phyloP scores from a whole-genome alignment of 2,329 filamentous ascomycete species.

The Fusarium liriodendri region DNA sequence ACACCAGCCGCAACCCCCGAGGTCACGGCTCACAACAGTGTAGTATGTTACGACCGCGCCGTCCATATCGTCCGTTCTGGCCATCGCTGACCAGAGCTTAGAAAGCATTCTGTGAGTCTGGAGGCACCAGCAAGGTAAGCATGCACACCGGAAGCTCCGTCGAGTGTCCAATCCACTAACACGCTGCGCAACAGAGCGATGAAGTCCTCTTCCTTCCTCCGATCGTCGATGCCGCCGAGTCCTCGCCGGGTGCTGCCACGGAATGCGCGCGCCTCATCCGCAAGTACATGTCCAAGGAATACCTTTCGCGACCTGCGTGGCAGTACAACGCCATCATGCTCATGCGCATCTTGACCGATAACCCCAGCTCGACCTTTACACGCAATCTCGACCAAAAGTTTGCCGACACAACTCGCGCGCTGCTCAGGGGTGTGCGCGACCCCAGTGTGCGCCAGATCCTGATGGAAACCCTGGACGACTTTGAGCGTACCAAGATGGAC shows the following conservation, averaged over 20 bases:
- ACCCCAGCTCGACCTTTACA: slow-evolving; percentile 92
- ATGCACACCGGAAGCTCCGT: background rate
- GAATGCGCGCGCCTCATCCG: slow-evolving; percentile 85
- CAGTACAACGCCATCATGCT: slow-evolving; percentile 99
- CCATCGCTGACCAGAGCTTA: slow-evolving; percentile 50
- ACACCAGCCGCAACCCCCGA: slow-evolving; percentile 71
- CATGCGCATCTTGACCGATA: slow-evolving; percentile 89
- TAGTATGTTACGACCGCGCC: slow-evolving; percentile 63
- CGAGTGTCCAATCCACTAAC: background rate
- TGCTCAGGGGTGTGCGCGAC: slow-evolving; percentile 78
- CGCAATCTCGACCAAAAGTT: slow-evolving; percentile 90
- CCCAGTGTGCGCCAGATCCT: slow-evolving; percentile 85
- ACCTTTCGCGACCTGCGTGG: slow-evolving; percentile 72
- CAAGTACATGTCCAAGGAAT: slow-evolving; percentile 82
- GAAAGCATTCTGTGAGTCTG: slow-evolving; percentile 86
- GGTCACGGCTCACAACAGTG: slow-evolving; percentile 71
- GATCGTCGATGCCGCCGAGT: slow-evolving; percentile 96
- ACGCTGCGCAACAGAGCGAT: slow-evolving; percentile 69
- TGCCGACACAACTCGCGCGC: slow-evolving; percentile 77
- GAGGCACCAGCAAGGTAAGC: slow-evolving; percentile 66
- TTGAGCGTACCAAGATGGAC: slow-evolving; percentile 76
- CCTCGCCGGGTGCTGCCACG: slow-evolving; percentile 85
- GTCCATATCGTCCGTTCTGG: slow-evolving; percentile 7
- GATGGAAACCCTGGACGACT: slow-evolving; percentile 84
- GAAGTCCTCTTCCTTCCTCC: slow-evolving; percentile 92